Percentiles rank a stretch among this genome's conserved stretches.
Evolutionary conservation across 1,284 basidiomycete species (phyloP).

Genomic region (Ustilago nuda): DNA sequence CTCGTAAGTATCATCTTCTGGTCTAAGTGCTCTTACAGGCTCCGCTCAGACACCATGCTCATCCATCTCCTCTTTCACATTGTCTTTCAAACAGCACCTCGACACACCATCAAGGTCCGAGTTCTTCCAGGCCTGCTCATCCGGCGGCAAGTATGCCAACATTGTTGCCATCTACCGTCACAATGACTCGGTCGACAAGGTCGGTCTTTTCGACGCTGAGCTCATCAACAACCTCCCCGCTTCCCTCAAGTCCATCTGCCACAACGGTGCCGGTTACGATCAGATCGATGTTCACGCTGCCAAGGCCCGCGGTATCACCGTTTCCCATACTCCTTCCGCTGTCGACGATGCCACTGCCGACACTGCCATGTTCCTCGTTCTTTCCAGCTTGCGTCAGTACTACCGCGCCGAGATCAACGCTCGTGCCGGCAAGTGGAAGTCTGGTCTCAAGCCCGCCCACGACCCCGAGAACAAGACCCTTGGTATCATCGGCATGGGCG

Average conservation of each 20-base stretch:
- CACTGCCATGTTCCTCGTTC: constrained; percentile 64
- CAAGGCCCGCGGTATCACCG: constrained; percentile 53
- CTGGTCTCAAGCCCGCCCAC: constrained; percentile 53
- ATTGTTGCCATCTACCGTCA: constrained; percentile 83
- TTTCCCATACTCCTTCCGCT: constrained; percentile 62
- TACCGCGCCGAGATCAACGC: constrained; percentile 56
- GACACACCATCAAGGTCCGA: constrained; percentile 42
- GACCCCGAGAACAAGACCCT: constrained; percentile 60
- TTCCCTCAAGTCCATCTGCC: constrained; percentile 60
- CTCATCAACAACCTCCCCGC: constrained; percentile 52
- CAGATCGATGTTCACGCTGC: constrained; percentile 63
- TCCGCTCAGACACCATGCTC: not conserved
- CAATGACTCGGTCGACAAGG: constrained; percentile 71
- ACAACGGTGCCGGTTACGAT: constrained; percentile 67
- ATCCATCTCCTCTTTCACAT: not conserved
- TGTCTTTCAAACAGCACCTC: constrained; percentile 24
- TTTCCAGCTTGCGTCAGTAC: constrained; percentile 61
- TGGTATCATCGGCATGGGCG: constrained; percentile 64
- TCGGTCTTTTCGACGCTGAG: constrained; percentile 61
- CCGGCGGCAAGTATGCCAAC: constrained; percentile 74
- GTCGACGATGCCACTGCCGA: constrained; percentile 65
- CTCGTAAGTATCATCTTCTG: constrained; percentile 70
- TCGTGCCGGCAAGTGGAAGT: constrained; percentile 53
- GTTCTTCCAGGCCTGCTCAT: constrained; percentile 46
- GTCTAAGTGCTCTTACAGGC: constrained; percentile 16